Percentiles rank a stretch among this genome's conserved stretches.
phyloP scores from a whole-genome alignment of 2,329 filamentous ascomycete genomes.

The Calonectria naviculata region DNA sequence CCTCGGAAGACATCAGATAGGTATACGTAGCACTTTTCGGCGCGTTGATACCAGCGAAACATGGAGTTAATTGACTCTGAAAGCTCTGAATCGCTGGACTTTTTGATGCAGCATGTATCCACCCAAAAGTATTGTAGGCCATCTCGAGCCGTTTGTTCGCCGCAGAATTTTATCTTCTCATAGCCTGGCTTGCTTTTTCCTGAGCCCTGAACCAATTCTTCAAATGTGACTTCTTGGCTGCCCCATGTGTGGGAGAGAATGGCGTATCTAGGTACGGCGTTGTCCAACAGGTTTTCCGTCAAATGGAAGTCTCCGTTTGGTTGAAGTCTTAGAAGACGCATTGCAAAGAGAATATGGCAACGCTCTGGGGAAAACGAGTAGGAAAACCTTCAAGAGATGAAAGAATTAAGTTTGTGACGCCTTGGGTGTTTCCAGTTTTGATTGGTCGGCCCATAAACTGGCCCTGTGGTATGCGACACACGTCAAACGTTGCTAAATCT shows the following conservation, averaged over 20 bases:
- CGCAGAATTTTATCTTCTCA: background rate
- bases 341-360: background rate
- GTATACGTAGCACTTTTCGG: background rate
- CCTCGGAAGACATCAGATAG: background rate
- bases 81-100: background rate
- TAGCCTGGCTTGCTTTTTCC: background rate
- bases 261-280: background rate
- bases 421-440: too few species aligned
- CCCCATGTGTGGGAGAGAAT: constrained; percentile 3
- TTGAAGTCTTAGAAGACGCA: background rate
- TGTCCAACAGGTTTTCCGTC: background rate
- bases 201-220: background rate
- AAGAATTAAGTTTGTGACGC: too few species aligned
- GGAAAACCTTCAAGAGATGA: too few species aligned
- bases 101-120: background rate
- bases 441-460: too few species aligned
- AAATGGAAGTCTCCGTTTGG: background rate
- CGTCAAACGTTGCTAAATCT: too few species aligned
- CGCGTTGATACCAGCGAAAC: background rate
- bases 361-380: too few species aligned
- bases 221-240: constrained; percentile 1
- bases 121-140: background rate
- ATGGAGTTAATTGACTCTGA: background rate
- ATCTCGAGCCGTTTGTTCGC: background rate
- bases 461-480: too few species aligned